These are phyloP conservation scores for Sphaerosporella brunnea DNA, from an alignment of 495 filamentous ascomycete genomes.

Conservation along the genomic window DNA sequence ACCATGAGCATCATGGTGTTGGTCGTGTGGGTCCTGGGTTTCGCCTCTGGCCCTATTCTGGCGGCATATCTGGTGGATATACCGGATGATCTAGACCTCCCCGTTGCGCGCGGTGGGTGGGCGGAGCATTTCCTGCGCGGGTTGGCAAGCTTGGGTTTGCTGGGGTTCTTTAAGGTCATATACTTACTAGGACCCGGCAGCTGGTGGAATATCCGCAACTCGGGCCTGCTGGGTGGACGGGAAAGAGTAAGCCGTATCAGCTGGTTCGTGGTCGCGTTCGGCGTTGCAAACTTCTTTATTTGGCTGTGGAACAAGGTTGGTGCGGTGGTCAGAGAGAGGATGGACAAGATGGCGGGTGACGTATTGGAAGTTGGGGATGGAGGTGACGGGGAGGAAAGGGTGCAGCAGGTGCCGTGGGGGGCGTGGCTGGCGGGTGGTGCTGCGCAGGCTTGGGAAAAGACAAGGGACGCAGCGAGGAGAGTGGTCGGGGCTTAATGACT, in stretches of 20 bases:
- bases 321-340: constrained; percentile 14
- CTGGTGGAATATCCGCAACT: constrained; percentile 51
- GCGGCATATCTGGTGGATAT: constrained; percentile 53
- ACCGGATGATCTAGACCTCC: constrained; percentile 15
- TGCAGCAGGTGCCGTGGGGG: constrained; percentile 2
- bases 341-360: constrained; percentile 21
- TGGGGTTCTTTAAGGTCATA: constrained; percentile 71
- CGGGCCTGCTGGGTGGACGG: constrained; percentile 36
- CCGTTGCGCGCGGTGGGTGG: constrained; percentile 25
- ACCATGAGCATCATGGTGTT: constrained; percentile 40
- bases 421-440: neutral
- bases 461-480: neutral
- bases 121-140: constrained; percentile 72
- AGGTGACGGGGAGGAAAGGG: constrained; percentile 3
- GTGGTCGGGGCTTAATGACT: too few relatives aligned
- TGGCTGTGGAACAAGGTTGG: constrained; percentile 22
- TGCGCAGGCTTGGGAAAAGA: neutral
- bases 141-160: constrained; percentile 59
- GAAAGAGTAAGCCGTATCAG: constrained; percentile 56
- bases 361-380: constrained; percentile 17
- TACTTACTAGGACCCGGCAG: constrained; percentile 56
- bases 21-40: constrained; percentile 63
- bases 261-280: constrained; percentile 60
- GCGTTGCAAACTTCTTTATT: constrained; percentile 57
- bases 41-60: constrained; percentile 84